These are phyloP conservation scores for Aquanectria penicillioides DNA, from an alignment of 2,329 filamentous ascomycete species.

Conservation along the genomic window DNA sequence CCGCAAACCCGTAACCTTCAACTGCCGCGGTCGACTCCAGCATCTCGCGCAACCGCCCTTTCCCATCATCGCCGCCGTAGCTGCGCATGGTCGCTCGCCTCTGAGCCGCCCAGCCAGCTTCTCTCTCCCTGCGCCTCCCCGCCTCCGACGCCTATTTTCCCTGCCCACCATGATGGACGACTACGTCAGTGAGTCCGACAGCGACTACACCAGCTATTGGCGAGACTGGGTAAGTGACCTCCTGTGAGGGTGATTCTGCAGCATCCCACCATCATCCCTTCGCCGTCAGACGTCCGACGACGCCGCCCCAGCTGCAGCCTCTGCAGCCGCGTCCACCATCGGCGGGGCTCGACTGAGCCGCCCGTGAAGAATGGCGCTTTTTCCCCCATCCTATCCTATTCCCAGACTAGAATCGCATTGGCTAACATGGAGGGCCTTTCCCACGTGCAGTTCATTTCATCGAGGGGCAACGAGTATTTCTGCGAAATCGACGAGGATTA, in stretches of 20 bases:
- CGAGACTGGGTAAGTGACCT: conserved; percentile 88
- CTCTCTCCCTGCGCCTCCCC: conserved; percentile 4
- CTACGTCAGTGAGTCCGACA: conserved; percentile 97
- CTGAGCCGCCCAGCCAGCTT: conserved; percentile 35
- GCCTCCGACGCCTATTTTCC: not conserved
- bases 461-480: conserved; percentile 97
- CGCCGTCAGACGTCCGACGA: not conserved
- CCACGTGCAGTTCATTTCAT: conserved; percentile 86
- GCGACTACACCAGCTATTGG: conserved; percentile 99
- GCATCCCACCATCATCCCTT: not conserved
- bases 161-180: conserved; percentile 79
- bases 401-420: not conserved
- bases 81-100: conserved; percentile 44
- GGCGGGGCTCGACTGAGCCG: conserved; percentile 21
- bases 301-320: not conserved
- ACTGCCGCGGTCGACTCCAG: conserved; percentile 5
- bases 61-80: conserved; percentile 7
- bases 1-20: not conserved
- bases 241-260: not conserved
- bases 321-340: not conserved
- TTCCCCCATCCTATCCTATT: not conserved
- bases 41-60: not conserved
- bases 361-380: conserved; percentile 4
- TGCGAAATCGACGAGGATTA: conserved; percentile 99
- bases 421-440: conserved; percentile 27